Conservation (phyloP, 192 early-diverging fungal genomes). For the Coemansia sp. region DNA sequence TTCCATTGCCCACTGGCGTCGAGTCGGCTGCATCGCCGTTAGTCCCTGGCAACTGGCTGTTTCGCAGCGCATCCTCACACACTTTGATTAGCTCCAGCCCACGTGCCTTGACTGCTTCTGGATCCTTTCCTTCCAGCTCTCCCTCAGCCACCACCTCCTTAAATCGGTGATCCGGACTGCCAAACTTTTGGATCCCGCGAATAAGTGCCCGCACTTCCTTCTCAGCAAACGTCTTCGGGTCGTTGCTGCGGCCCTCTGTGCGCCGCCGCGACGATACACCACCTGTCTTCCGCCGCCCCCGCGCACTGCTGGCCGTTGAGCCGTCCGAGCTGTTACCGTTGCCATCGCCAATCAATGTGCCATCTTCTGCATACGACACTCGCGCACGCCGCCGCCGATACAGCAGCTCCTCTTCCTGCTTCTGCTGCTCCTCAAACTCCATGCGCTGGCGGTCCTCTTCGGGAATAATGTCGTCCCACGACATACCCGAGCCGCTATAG, state of each 20-base stretch:
- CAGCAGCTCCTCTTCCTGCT: slow-evolving; percentile 60
- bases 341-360: slow-evolving; percentile 40
- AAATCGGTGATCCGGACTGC: slow-evolving; percentile 74
- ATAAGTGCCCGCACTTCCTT: slow-evolving; percentile 85
- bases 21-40: slow-evolving; percentile 30
- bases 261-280: slow-evolving; percentile 29
- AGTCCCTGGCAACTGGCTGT: slow-evolving; percentile 27
- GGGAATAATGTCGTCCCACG: slow-evolving; percentile 97
- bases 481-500: slow-evolving; percentile 68
- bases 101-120: slow-evolving; percentile 52
- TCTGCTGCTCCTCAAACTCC: slow-evolving; percentile 67
- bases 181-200: slow-evolving; percentile 79
- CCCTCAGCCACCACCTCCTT: slow-evolving; percentile 80
- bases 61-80: slow-evolving; percentile 61
- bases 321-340: slow-evolving; percentile 34
- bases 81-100: slow-evolving; percentile 52
- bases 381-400: slow-evolving; percentile 58
- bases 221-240: slow-evolving; percentile 60
- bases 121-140: slow-evolving; percentile 69
- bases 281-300: slow-evolving; percentile 23
- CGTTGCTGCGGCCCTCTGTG: slow-evolving; percentile 30
- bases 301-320: slow-evolving; percentile 35
- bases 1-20: slow-evolving; percentile 6
- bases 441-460: slow-evolving; percentile 71
- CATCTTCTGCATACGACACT: slow-evolving; percentile 67